Evolutionary conservation across 495 filamentous ascomycete species (phyloP).

Genomic region (Pseudevernia furfuracea): DNA sequence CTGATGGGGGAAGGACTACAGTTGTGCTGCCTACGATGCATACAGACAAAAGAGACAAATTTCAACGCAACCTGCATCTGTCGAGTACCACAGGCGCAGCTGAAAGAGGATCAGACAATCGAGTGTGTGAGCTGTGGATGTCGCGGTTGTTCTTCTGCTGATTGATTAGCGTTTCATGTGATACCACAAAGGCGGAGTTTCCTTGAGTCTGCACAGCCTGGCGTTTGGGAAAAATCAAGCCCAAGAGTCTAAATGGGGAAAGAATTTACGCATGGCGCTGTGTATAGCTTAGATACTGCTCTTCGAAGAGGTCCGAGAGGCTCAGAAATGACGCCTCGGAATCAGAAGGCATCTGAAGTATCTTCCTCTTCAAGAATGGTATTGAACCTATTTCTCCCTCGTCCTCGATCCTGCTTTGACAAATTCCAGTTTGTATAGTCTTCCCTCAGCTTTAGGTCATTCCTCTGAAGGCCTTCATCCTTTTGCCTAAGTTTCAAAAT

Average conservation of each 20-base stretch:
- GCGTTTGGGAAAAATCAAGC: constrained; percentile 1
- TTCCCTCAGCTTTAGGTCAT: constrained; percentile 21
- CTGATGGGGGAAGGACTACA: constrained; percentile 27
- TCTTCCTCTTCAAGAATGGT: constrained; percentile 64
- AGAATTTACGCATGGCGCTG: background rate
- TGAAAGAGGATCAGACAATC: constrained; percentile 84
- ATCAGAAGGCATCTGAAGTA: constrained; percentile 32
- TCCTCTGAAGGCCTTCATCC: constrained; percentile 14
- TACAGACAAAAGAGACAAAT: constrained; percentile 98
- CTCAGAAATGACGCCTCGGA: background rate
- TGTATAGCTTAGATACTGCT: background rate
- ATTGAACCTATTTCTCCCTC: constrained; percentile 35
- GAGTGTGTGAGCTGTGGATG: constrained; percentile 97
- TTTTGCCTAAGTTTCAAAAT: constrained; percentile 6
- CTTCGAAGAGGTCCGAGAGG: background rate
- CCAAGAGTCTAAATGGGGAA: background rate
- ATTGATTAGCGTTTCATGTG: constrained; percentile 40
- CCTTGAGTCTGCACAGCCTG: background rate
- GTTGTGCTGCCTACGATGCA: constrained; percentile 91
- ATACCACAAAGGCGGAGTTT: background rate
- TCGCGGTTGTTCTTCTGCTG: constrained; percentile 78
- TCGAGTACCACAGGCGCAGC: constrained; percentile 82
- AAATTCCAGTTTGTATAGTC: constrained; percentile 34
- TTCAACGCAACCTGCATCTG: constrained; percentile 98
- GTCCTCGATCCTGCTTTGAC: constrained; percentile 27